Base-by-base conservation (phyloP, 805 yeast genomes). In the Alloascoidea hylecoeti region DNA sequence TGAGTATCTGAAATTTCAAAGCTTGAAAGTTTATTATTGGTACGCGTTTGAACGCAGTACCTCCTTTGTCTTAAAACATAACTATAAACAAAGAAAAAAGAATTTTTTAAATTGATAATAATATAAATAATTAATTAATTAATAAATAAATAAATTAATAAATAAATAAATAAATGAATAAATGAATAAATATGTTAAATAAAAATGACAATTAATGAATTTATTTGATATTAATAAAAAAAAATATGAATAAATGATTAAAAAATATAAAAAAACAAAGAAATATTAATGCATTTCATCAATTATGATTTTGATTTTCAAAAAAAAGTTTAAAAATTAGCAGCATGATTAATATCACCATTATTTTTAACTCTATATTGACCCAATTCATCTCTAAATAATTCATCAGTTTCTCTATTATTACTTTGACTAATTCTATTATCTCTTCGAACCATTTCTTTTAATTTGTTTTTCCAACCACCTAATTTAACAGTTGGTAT, bases 281-380 rank as follows among this genome's bases (percentile, higher is more conserved):
- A 23, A 9, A n/a, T 23, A 23, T 9, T 9, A n/a, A 23, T 23
- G 30, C n/a, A n/a, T n/a, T n/a, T n/a, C n/a, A n/a, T n/a, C n/a
- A n/a, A n/a, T n/a, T n/a, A n/a, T n/a, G n/a, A n/a, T n/a, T n/a
- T n/a, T n/a, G n/a, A n/a, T n/a, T n/a, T n/a, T 23, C 13, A 23
- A 9, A n/a, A n/a, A 9, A n/a, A 23, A 23, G 9, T 9, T n/a
- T 23, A 23, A n/a, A 23, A 23, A 23, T 23, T 23, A 9, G 30
- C 30, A 23, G 30, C 30, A 9, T 23, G 30, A 23, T 23, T 23
- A n/a, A 23, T 23, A n/a, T 23, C n/a, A n/a, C n/a, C n/a, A 23
- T 23, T 23, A n/a, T 23, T 23, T 23, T 23, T 9, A 23, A 23
- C n/a, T 9, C n/a, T 9, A n/a, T 23, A 23, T 9, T 9, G 30